A percentile compares a stretch with the other conserved stretches of the same genome.
Evolutionary conservation across 495 filamentous ascomycete species (phyloP).

Genomic region (Xylaria longipes): DNA sequence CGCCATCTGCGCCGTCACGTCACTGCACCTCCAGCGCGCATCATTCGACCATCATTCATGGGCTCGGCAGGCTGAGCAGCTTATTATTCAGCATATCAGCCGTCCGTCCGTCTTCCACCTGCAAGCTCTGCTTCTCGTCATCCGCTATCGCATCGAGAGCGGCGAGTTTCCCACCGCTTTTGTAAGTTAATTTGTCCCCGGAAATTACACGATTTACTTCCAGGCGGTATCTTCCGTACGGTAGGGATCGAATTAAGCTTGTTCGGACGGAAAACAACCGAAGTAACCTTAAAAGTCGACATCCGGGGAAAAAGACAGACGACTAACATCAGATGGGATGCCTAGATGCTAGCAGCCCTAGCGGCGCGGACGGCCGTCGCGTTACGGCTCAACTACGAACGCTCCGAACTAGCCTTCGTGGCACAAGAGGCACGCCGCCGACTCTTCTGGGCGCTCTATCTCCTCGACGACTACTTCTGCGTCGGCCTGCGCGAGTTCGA

Average conservation of each 20-base stretch:
- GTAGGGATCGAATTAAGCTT: background rate
- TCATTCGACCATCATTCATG: slow-evolving; percentile 32
- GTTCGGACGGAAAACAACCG: background rate
- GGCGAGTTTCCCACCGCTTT: slow-evolving; percentile 40
- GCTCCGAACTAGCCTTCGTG: slow-evolving; percentile 34
- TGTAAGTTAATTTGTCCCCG: slow-evolving; percentile 3
- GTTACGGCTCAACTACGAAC: slow-evolving; percentile 41
- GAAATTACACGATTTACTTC: background rate
- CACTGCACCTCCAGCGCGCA: slow-evolving; percentile 37
- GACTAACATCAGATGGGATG: background rate
- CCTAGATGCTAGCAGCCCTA: slow-evolving; percentile 35
- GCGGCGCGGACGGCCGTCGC: slow-evolving; percentile 39
- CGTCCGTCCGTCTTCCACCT: slow-evolving; percentile 39
- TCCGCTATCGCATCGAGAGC: slow-evolving; percentile 37
- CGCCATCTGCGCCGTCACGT: slow-evolving; percentile 37
- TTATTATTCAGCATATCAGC: slow-evolving; percentile 35
- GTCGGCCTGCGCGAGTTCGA: slow-evolving; percentile 41
- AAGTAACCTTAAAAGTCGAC: too few species aligned
- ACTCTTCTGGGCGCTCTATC: slow-evolving; percentile 40
- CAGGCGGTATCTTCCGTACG: background rate
- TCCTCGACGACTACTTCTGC: slow-evolving; percentile 39
- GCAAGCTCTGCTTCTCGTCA: slow-evolving; percentile 39
- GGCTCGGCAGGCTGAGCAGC: slow-evolving; percentile 38
- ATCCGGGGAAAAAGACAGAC: background rate
- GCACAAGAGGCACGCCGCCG: slow-evolving; percentile 40